Evolutionary conservation across 768 basidiomycete genomes (phyloP).

Genomic region (Xerocomus brunneocitrinus): DNA sequence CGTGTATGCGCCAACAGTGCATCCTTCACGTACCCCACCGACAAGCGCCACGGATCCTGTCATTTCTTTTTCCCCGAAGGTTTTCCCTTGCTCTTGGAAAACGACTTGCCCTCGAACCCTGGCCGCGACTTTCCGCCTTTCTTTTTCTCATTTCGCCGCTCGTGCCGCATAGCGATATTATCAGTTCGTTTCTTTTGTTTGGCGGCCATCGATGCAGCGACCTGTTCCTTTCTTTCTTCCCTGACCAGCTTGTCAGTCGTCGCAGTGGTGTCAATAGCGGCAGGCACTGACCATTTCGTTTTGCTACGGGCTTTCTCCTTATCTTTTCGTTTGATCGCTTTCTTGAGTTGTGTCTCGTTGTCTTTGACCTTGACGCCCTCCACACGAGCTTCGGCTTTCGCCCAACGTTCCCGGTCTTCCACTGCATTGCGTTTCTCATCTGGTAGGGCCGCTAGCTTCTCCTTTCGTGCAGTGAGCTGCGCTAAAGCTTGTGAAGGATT

Average conservation of each 20-base stretch:
- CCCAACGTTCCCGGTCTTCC: constrained; percentile 84
- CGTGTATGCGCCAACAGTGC: not conserved
- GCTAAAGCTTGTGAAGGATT: constrained; percentile 85
- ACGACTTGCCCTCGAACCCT: constrained; percentile 84
- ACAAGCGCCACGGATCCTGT: not conserved
- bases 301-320: constrained; percentile 84
- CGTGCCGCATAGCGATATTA: constrained; percentile 84
- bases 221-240: constrained; percentile 81
- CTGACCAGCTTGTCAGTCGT: constrained; percentile 37
- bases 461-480: constrained; percentile 72
- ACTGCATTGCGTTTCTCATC: constrained; percentile 79
- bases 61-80: constrained; percentile 20
- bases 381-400: constrained; percentile 81
- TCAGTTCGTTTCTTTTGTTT: constrained; percentile 88
- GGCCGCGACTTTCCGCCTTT: constrained; percentile 69
- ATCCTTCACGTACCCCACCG: not conserved
- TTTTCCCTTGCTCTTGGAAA: constrained; percentile 51
- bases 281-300: constrained; percentile 68
- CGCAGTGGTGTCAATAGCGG: not conserved
- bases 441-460: constrained; percentile 69
- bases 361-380: constrained; percentile 92
- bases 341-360: constrained; percentile 80
- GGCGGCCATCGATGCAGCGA: constrained; percentile 70
- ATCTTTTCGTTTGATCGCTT: constrained; percentile 89
- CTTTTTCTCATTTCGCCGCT: constrained; percentile 61